Percentiles rank a stretch among this genome's conserved stretches.
These are phyloP conservation scores for Cryptococcus sp. DNA, from an alignment of 1,284 basidiomycete genomes.

Conservation along the genomic window DNA sequence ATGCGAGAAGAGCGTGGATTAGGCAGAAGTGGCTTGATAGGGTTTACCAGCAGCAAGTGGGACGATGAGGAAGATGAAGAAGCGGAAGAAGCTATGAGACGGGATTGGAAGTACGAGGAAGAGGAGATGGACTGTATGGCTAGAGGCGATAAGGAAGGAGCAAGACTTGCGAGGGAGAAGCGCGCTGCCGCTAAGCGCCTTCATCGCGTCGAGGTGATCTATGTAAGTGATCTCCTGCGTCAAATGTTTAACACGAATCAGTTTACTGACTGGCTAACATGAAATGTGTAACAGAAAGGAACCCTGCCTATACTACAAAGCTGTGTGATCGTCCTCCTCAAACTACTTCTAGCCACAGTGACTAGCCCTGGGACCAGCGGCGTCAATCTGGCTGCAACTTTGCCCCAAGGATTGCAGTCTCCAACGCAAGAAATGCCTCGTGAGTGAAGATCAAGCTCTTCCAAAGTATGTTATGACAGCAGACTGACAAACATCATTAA, in stretches of 20 bases:
- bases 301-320: conserved; percentile 79
- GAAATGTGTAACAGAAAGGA: conserved; percentile 51
- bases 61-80: conserved; percentile 50
- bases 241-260: neutral
- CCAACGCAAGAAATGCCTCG: conserved; percentile 59
- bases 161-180: conserved; percentile 66
- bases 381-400: conserved; percentile 59
- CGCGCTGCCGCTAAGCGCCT: conserved; percentile 78
- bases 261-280: neutral
- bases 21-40: conserved; percentile 57
- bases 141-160: conserved; percentile 59
- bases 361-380: conserved; percentile 65
- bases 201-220: conserved; percentile 84
- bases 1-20: conserved; percentile 91
- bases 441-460: conserved; percentile 54
- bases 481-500: neutral
- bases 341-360: conserved; percentile 83
- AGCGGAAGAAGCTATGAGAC: conserved; percentile 58
- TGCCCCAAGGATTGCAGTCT: conserved; percentile 64
- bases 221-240: conserved; percentile 62
- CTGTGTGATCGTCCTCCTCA: conserved; percentile 86
- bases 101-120: conserved; percentile 65
- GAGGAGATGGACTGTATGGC: conserved; percentile 59
- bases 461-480: too few species aligned
- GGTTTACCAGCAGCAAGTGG: conserved; percentile 56